A percentile compares a stretch with the other conserved stretches of the same genome.
Conservation (phyloP, 1,284 basidiomycete species). For the Peniophora sp. region DNA sequence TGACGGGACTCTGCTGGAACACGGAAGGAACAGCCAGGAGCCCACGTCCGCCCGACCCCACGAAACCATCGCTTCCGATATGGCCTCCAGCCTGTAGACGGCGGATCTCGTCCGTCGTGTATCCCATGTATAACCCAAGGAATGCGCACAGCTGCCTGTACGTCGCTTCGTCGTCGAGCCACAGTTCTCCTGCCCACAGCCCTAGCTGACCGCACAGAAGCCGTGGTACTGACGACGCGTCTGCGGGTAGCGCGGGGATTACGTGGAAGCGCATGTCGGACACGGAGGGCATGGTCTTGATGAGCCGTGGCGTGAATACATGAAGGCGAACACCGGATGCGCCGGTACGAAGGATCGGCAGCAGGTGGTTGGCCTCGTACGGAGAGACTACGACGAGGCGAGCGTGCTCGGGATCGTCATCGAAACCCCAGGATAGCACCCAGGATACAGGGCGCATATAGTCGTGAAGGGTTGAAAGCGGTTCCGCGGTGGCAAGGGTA, state of each 20-base stretch:
- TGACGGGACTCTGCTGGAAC: conserved; percentile 25
- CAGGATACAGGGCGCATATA: conserved; percentile 37
- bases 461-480: conserved; percentile 11
- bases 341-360: conserved; percentile 25
- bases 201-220: conserved; percentile 27
- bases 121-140: conserved; percentile 25
- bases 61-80: conserved; percentile 27
- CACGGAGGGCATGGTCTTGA: conserved; percentile 26
- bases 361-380: conserved; percentile 32
- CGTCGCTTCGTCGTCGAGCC: conserved; percentile 21
- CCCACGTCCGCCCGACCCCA: conserved; percentile 16
- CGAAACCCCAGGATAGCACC: conserved; percentile 24
- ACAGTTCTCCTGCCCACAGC: conserved; percentile 37
- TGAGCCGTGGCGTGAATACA: conserved; percentile 32
- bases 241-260: conserved; percentile 16
- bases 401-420: conserved; percentile 2
- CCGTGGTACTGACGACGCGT: conserved; percentile 13
- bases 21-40: conserved; percentile 7
- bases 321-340: conserved; percentile 30
- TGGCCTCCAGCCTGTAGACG: conserved; percentile 3
- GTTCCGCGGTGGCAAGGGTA: conserved; percentile 11
- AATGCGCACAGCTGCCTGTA: conserved; percentile 27
- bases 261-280: conserved; percentile 30
- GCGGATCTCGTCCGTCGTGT: conserved; percentile 7
- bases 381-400: conserved; percentile 35